phyloP scores from a whole-genome alignment of 371 early-diverging fungal species.

The Apophysomyces ossiformis region DNA sequence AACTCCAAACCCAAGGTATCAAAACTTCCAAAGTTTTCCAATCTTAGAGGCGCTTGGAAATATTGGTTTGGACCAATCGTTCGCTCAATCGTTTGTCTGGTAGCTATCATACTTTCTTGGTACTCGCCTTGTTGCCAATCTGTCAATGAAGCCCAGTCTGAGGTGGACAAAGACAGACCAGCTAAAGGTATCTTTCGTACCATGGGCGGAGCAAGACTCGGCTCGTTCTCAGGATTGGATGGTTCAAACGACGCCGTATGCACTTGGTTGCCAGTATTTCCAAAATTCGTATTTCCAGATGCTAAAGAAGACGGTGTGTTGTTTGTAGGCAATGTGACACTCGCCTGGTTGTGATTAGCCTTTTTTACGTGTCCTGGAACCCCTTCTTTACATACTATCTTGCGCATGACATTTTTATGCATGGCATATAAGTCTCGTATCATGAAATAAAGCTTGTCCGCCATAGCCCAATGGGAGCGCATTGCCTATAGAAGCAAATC shows the following conservation, averaged over 20 bases:
- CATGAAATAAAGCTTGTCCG: conserved; percentile 20
- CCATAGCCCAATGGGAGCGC: conserved; percentile 21
- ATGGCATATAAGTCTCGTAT: conserved; percentile 20
- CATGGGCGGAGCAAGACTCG: not conserved
- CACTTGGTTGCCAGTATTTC: not conserved
- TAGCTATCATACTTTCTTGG: not conserved
- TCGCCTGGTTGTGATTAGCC: not conserved
- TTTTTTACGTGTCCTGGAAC: not conserved
- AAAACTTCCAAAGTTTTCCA: not conserved
- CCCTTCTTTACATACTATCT: not conserved
- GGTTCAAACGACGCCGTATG: not conserved
- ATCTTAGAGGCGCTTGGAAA: not conserved
- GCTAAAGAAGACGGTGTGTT: not conserved
- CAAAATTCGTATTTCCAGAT: not conserved
- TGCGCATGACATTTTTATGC: conserved; percentile 11
- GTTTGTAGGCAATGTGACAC: not conserved
- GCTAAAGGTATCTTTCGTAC: conserved; percentile 4
- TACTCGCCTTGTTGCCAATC: conserved; percentile 1
- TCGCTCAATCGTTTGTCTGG: not conserved
- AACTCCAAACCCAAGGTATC: not conserved
- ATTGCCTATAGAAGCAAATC: conserved; percentile 2
- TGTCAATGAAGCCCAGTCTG: conserved; percentile 4
- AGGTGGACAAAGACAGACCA: not conserved
- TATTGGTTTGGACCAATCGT: not conserved
- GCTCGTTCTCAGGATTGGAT: not conserved